Evolutionary conservation across 1,284 basidiomycete genomes (phyloP).

Genomic region (Trametes hirsuta): DNA sequence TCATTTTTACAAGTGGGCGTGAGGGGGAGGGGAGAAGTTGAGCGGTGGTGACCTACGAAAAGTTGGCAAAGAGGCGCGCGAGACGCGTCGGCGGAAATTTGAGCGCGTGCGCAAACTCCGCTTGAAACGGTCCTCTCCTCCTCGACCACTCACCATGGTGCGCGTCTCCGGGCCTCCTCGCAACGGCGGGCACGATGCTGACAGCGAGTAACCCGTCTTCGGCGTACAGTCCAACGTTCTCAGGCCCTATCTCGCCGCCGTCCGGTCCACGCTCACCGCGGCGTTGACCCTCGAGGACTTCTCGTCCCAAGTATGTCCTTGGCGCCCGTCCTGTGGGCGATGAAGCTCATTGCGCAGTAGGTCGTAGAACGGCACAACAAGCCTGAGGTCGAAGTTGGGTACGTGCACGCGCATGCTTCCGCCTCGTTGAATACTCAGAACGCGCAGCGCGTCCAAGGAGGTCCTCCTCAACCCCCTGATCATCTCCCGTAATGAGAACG

Average conservation of each 20-base stretch:
- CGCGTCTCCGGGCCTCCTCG: slow-evolving; percentile 1
- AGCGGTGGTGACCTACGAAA: slow-evolving; percentile 16
- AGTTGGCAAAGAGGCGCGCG: slow-evolving; percentile 24
- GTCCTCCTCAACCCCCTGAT: slow-evolving; percentile 91
- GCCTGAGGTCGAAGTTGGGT: slow-evolving; percentile 91
- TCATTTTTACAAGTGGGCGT: slow-evolving; percentile 43
- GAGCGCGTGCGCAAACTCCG: slow-evolving; percentile 29
- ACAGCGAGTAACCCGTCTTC: background rate
- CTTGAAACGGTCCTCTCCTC: slow-evolving; percentile 29
- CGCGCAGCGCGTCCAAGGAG: slow-evolving; percentile 83
- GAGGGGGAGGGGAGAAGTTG: slow-evolving; percentile 4
- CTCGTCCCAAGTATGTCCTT: slow-evolving; percentile 79
- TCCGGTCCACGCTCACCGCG: slow-evolving; percentile 95
- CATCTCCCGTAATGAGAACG: slow-evolving; percentile 96
- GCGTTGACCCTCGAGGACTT: slow-evolving; percentile 98
- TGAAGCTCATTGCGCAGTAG: slow-evolving; percentile 43
- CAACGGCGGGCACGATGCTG: background rate
- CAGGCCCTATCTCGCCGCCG: slow-evolving; percentile 94
- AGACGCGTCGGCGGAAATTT: slow-evolving; percentile 24
- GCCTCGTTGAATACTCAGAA: background rate
- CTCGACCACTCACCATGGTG: slow-evolving; percentile 46
- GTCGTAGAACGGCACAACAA: slow-evolving; percentile 97
- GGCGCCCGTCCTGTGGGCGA: slow-evolving; percentile 1
- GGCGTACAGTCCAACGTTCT: slow-evolving; percentile 74
- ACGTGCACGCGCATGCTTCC: slow-evolving; percentile 11